Conservation (phyloP, 805 yeast genomes). For the Ogataea angusta region DNA sequence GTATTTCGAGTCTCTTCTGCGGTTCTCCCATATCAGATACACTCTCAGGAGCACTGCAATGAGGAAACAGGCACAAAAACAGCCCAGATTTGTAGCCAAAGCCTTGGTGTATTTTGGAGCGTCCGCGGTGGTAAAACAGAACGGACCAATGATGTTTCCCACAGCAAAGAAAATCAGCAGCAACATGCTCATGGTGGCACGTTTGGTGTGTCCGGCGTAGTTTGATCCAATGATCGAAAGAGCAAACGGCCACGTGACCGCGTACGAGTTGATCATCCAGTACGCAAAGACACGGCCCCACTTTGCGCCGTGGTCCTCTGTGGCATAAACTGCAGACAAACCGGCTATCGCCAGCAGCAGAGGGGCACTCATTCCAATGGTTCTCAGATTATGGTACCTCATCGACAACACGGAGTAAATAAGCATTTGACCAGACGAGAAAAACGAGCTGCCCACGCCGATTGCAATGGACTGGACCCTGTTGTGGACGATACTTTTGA, state of each 20-base stretch:
- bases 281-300: constrained; percentile 32
- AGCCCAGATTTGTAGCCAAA: constrained; percentile 35
- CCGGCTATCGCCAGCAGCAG: constrained; percentile 26
- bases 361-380: constrained; percentile 23
- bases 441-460: constrained; percentile 23
- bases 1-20: constrained; percentile 35
- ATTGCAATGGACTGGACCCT: constrained; percentile 18
- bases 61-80: constrained; percentile 37
- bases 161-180: constrained; percentile 45
- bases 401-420: constrained; percentile 15
- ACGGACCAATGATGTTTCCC: constrained; percentile 56
- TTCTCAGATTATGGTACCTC: constrained; percentile 20
- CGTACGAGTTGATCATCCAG: constrained; percentile 32
- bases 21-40: constrained; percentile 37
- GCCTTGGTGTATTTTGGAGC: constrained; percentile 45
- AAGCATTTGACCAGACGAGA: constrained; percentile 26
- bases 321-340: constrained; percentile 25
- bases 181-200: constrained; percentile 42
- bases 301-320: constrained; percentile 24
- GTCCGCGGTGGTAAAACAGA: constrained; percentile 41
- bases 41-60: constrained; percentile 30
- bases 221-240: constrained; percentile 33
- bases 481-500: constrained; percentile 19
- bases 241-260: constrained; percentile 27
- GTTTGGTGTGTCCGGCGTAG: constrained; percentile 53